phyloP scores from a whole-genome alignment of 2,329 filamentous ascomycete genomes.

The Eutypella sp. region DNA sequence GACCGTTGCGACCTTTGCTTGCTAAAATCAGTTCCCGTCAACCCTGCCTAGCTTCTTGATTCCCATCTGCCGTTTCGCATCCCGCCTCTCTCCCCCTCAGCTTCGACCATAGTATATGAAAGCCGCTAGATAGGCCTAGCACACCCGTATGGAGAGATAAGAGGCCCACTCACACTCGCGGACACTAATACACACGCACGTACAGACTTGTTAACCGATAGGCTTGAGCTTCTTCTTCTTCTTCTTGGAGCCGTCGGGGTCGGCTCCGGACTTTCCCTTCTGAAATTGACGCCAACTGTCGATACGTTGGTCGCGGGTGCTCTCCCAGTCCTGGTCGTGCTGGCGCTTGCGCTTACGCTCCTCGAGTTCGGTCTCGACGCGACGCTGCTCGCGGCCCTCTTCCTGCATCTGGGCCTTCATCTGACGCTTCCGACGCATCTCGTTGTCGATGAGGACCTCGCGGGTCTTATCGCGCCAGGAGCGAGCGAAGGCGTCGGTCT shows the following conservation, averaged over 20 bases:
- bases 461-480: conserved; percentile 90
- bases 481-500: conserved; percentile 74
- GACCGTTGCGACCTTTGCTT: no score
- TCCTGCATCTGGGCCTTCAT: conserved; percentile 94
- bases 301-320: conserved; percentile 84
- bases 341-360: conserved; percentile 80
- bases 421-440: conserved; percentile 77
- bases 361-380: conserved; percentile 79
- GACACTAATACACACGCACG: not conserved
- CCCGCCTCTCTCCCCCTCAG: no score
- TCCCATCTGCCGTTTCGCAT: no score
- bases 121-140: no score
- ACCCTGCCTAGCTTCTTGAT: no score
- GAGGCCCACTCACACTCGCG: no score
- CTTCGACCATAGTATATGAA: no score
- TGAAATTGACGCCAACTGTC: conserved; percentile 91
- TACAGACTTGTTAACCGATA: conserved; percentile 38
- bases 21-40: no score
- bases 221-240: conserved; percentile 70
- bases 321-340: conserved; percentile 93
- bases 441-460: conserved; percentile 87
- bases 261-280: conserved; percentile 58
- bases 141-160: no score
- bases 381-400: conserved; percentile 83
- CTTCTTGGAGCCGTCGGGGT: conserved; percentile 44